These are phyloP conservation scores for Silybum marianum DNA, from an alignment of 129 eudicot species.

Conservation along the genomic window DNA sequence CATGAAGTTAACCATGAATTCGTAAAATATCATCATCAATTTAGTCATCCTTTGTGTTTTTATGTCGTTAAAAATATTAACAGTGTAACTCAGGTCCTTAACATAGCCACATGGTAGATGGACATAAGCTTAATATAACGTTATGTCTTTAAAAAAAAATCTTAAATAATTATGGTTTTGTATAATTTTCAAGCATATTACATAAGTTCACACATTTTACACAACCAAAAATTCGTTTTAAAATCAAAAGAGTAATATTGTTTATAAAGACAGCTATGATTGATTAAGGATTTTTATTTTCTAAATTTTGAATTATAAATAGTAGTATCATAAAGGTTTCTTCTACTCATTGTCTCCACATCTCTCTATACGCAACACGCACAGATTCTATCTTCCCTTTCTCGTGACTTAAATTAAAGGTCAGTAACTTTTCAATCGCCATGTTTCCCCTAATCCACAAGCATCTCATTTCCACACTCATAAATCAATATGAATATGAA, in stretches of 20 bases:
- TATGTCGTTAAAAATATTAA: not conserved
- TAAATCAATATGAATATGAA: not conserved
- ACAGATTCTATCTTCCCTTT: not conserved
- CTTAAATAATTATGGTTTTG: no score
- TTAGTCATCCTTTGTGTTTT: not conserved
- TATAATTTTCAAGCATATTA: not conserved
- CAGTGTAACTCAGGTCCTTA: not conserved
- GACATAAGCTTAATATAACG: no score
- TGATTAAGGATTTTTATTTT: not conserved
- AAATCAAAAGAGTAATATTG: not conserved
- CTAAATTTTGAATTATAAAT: not conserved
- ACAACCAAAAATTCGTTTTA: not conserved
- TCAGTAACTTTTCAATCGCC: not conserved
- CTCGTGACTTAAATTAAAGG: not conserved
- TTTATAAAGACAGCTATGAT: conserved; percentile 5
- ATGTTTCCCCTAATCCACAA: conserved; percentile 11
- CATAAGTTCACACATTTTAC: not conserved
- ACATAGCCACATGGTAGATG: no score
- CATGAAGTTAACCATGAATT: not conserved
- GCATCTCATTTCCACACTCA: not conserved
- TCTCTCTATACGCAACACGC: not conserved
- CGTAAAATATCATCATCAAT: not conserved
- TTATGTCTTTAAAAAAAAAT: no score
- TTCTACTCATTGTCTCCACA: conserved; percentile 10
- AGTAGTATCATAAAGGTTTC: not conserved